phyloP scores from a whole-genome alignment of 306 rosid species.

The Castanopsis chinensis region DNA sequence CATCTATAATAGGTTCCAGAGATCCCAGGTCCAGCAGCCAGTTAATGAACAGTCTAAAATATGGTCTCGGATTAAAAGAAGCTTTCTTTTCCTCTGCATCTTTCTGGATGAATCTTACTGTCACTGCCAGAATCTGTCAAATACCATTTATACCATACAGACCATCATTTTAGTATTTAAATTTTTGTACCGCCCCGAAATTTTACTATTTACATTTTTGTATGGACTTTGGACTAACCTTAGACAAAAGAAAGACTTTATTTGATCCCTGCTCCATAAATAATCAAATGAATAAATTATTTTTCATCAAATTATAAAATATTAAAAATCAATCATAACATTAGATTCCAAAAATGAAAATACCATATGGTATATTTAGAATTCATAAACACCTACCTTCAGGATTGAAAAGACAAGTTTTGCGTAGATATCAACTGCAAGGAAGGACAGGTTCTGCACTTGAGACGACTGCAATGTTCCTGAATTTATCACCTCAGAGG shows the following conservation, averaged over 20 bases:
- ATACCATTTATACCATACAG: conserved; percentile 22
- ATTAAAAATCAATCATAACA: background rate
- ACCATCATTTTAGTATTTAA: background rate
- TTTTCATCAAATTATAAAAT: conserved; percentile 1
- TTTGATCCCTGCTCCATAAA: conserved; percentile 68
- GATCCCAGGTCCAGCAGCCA: conserved; percentile 94
- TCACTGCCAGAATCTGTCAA: conserved; percentile 73
- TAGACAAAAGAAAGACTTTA: conserved; percentile 63
- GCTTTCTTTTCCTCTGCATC: conserved; percentile 91
- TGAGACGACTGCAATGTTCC: conserved; percentile 70
- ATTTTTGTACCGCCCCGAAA: background rate
- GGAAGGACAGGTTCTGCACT: conserved; percentile 64
- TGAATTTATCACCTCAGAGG: conserved; percentile 67
- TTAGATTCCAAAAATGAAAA: background rate
- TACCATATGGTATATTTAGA: background rate
- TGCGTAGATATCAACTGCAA: conserved; percentile 83
- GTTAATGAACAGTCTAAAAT: conserved; percentile 84
- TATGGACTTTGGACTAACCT: conserved; percentile 45
- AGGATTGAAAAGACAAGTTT: conserved; percentile 76
- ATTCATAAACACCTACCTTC: conserved; percentile 51
- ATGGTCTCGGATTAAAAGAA: conserved; percentile 83
- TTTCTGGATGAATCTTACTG: conserved; percentile 68
- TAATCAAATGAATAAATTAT: conserved; percentile 13
- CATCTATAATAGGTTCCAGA: conserved; percentile 77
- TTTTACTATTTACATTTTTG: background rate